phyloP scores from a whole-genome alignment of 202 grass and related monocot genomes.

The Panicum hallii region DNA sequence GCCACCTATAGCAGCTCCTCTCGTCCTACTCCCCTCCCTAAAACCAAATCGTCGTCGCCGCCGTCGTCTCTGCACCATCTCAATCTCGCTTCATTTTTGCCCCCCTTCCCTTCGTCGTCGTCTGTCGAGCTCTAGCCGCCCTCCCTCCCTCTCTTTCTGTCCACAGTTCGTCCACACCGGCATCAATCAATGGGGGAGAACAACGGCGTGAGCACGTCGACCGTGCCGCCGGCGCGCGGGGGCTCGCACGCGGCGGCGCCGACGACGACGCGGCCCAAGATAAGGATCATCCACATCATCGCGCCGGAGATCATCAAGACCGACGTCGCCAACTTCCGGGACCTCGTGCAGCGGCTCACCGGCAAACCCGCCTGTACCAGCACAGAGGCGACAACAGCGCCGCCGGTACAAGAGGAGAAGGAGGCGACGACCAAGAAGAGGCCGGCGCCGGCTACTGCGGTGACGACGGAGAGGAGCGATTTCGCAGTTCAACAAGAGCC shows the following conservation, averaged over 20 bases:
- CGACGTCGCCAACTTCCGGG: slow-evolving; percentile 79
- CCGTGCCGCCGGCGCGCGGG: slow-evolving; percentile 1
- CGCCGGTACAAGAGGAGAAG: neutral
- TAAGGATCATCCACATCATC: slow-evolving; percentile 77
- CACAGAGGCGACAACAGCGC: neutral
- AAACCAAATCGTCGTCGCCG: neutral
- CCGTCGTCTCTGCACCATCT: neutral
- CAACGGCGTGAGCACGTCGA: slow-evolving; percentile 33
- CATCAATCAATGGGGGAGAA: slow-evolving; percentile 45
- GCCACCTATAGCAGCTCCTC: neutral
- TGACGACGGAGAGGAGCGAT: neutral
- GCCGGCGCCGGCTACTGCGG: neutral
- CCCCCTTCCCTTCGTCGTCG: neutral
- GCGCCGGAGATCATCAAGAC: slow-evolving; percentile 91
- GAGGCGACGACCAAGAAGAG: slow-evolving; percentile 38
- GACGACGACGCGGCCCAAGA: slow-evolving; percentile 55
- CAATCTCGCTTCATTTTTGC: neutral
- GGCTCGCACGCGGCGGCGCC: slow-evolving; percentile 26
- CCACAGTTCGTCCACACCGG: neutral
- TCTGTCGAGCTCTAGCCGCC: neutral
- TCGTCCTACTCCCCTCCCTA: neutral
- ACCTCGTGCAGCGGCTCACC: slow-evolving; percentile 87
- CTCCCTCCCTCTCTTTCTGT: too few relatives aligned
- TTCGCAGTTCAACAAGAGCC: neutral
- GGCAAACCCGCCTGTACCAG: slow-evolving; percentile 42